Evolutionary conservation across 495 filamentous ascomycete species (phyloP).

Genomic region (Pyronema domesticum): DNA sequence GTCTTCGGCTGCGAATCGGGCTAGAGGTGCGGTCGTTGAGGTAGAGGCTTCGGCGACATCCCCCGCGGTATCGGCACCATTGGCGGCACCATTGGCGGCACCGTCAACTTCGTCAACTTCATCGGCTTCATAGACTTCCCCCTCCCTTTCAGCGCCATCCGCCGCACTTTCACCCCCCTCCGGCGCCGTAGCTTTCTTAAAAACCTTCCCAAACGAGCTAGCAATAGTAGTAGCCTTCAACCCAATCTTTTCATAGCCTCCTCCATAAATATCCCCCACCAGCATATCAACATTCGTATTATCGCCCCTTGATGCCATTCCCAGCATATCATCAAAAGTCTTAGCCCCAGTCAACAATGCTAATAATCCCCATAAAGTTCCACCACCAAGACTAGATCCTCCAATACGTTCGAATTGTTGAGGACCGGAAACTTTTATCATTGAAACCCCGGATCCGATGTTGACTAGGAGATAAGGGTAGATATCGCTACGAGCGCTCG

Average conservation of each 20-base stretch:
- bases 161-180: not conserved
- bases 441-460: conserved; percentile 96
- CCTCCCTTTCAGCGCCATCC: not conserved
- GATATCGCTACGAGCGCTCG: conserved; percentile 50
- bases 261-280: conserved; percentile 94
- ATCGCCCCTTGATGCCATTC: conserved; percentile 82
- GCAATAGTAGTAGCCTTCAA: conserved; percentile 87
- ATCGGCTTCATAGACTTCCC: too few species aligned
- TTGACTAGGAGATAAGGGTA: conserved; percentile 97
- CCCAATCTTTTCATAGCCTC: conserved; percentile 87
- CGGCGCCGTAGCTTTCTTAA: conserved; percentile 30
- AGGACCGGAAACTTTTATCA: conserved; percentile 90
- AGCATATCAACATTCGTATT: conserved; percentile 91
- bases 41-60: not conserved
- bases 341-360: conserved; percentile 75
- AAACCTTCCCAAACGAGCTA: conserved; percentile 90
- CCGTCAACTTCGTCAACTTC: conserved; percentile 67
- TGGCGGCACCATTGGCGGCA: not conserved
- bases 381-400: conserved; percentile 78
- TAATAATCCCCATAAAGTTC: conserved; percentile 88
- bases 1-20: conserved; percentile 42
- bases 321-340: conserved; percentile 71
- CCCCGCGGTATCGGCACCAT: not conserved
- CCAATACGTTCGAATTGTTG: conserved; percentile 73
- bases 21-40: conserved; percentile 13